Base-by-base conservation (phyloP, 805 yeast species). In the Candida endomychidarum region DNA sequence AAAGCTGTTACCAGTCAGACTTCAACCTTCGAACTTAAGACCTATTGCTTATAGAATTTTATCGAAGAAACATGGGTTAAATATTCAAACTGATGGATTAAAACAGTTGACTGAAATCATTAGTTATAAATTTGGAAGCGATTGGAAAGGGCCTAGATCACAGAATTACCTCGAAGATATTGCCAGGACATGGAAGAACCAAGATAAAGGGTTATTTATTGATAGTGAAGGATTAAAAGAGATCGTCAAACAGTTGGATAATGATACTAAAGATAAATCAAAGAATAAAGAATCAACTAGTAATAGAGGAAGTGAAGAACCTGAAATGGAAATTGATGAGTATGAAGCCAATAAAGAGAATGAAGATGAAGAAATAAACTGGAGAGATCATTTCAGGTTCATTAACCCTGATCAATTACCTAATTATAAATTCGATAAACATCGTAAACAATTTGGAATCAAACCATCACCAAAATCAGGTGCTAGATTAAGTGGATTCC, bases 41-140 rank as follows among this genome's bases (percentile, higher is more conserved):
- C 99, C 99, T 1, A 65, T 91, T 35, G 97, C 97, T 0, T 93
- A 90, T 59, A 70, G 99, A 28, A 77, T 91, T 1, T 61, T 93
- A 7, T 86, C 98, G 4, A 91, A 89, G 61, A 93, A 91, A 56
- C 91, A 88, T 57, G 96, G 97, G 0, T 74, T 93, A 20, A 89
- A 89, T 58, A 77, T 93, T 47, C 88, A 91, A 53, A 81, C 96
- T 0, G 82, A 85, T 47, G 98, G 96, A 0, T 67, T 93, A 11
- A 75, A 72, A 31, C 74, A 75, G 1, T 64, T 93, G 22, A 86
- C 96, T 1, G 80, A 79, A n/a, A 75, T 78, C 38, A 70, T 93
- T 18, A 93, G 97, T 2, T 71, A 70, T 29, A 74, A 74, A 31
- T 90, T 81, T 60, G 98, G 98, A 8, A 77, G 76, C 6, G 89